Evolutionary conservation across 1,284 basidiomycete genomes (phyloP).

Genomic region (Microbotryum saponariae): DNA sequence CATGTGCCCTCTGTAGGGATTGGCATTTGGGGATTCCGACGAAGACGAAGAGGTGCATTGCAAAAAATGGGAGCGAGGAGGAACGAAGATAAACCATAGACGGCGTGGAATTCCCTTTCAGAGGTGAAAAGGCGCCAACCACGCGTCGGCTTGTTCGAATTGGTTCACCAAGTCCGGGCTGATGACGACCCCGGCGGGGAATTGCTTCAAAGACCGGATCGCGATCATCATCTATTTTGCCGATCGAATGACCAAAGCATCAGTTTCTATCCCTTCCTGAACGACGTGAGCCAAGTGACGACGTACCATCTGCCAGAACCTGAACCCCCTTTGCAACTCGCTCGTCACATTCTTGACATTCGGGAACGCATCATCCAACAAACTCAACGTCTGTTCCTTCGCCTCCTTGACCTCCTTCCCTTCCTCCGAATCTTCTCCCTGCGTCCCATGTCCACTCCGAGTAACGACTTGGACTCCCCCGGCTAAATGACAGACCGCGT

Average conservation of each 20-base stretch:
- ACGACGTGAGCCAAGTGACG: neutral
- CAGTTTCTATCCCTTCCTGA: neutral
- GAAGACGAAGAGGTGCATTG: no score
- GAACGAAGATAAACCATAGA: no score
- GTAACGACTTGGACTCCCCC: conserved; percentile 25
- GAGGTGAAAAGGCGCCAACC: conserved; percentile 57
- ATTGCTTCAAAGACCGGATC: conserved; percentile 70
- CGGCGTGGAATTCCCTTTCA: no score
- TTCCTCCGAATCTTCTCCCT: conserved; percentile 48
- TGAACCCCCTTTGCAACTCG: conserved; percentile 90
- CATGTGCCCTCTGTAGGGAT: no score
- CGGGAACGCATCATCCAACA: conserved; percentile 85
- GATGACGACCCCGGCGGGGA: conserved; percentile 61
- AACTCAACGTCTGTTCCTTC: conserved; percentile 77
- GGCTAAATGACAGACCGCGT: conserved; percentile 34
- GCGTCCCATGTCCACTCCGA: conserved; percentile 55
- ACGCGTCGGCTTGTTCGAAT: conserved; percentile 88
- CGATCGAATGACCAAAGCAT: conserved; percentile 1
- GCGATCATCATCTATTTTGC: conserved; percentile 66
- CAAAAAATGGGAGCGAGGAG: no score
- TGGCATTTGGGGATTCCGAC: no score
- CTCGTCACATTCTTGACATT: conserved; percentile 77
- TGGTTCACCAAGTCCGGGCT: conserved; percentile 77
- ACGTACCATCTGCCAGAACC: conserved; percentile 90
- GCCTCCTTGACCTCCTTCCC: conserved; percentile 69